Conservation (phyloP, 306 rosid species). For the Vigna radiata region DNA sequence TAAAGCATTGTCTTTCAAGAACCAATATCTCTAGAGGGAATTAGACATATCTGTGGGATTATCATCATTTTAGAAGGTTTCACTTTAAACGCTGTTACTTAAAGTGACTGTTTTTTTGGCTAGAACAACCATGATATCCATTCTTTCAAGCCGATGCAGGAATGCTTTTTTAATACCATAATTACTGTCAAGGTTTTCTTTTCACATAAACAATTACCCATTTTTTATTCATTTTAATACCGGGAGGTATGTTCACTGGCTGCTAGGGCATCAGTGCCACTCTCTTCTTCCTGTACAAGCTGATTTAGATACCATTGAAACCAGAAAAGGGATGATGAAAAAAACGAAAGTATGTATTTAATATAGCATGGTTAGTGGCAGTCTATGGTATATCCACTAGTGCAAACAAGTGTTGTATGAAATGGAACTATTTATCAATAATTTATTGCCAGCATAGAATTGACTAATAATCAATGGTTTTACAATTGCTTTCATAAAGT, state of each 20-base stretch:
- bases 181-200: not conserved
- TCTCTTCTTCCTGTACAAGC: slow-evolving; percentile 15
- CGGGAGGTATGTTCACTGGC: slow-evolving; percentile 14
- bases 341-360: not conserved
- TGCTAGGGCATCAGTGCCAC: slow-evolving; percentile 10
- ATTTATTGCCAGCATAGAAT: slow-evolving; percentile 27
- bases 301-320: slow-evolving; percentile 4
- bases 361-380: not conserved
- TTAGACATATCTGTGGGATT: too few relatives aligned
- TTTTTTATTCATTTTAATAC: not conserved
- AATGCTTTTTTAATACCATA: not conserved
- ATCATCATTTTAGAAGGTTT: too few relatives aligned
- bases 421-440: not conserved
- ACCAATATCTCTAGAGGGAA: too few relatives aligned
- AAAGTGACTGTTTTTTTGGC: too few relatives aligned
- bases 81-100: too few relatives aligned
- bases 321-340: not conserved
- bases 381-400: not conserved
- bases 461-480: slow-evolving; percentile 9
- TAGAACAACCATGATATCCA: not conserved
- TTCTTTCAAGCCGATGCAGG: not conserved
- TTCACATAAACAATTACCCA: not conserved
- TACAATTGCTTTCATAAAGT: slow-evolving; percentile 33
- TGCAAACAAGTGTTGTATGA: slow-evolving; percentile 3
- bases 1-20: too few relatives aligned